Evolutionary conservation across 495 filamentous ascomycete species (phyloP), one percentile per base, ranked within the genome.

Genomic region (Podospora sp.): DNA sequence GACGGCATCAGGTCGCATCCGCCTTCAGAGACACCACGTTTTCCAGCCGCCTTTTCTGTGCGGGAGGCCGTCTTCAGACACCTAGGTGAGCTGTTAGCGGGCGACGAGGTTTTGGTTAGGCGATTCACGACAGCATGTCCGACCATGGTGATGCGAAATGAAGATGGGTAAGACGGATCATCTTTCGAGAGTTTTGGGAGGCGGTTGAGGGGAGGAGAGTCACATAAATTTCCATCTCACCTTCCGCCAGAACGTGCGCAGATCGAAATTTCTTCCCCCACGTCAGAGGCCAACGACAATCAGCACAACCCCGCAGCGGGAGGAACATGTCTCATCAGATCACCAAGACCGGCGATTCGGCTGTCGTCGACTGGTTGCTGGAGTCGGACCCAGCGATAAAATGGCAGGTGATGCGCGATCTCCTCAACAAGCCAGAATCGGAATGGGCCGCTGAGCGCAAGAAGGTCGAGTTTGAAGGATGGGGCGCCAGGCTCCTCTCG

Each of bases 401-500:
- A 14, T 59, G 56, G 56, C 56, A 59, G 25, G 18, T 14, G 18
- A 29, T 59, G 56, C 56, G 56, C 18, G 56, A 59, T 24, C 14
- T 59, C 16, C 24, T 59, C 14, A 16, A 33, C 27, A 35, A 27
- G 18, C 56, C 56, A 20, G 56, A 59, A 14, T 33, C 56, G 24
- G 56, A 59, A 35, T 59, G 56, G 56, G 24, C 22, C 5, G 56
- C 22, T 5, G 56, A 59, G 56, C 24, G 56, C 2, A 59, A 35
- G 24, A 33, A 59, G 26, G 56, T 59, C 56, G 56, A 59, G 27
- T 29, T 35, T 22, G 56, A 59, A 20, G 56, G 56, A 59, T 59
- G 56, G 56, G 56, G 56, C 24, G 56, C 27, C 6, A n/a, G 9
- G 9, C 56, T 59, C 16, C 56, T 59, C 6, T 59, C 56, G 22